Base-by-base conservation (phyloP, 1,284 basidiomycete genomes). In the Cutaneotrichosporon cutaneum region DNA sequence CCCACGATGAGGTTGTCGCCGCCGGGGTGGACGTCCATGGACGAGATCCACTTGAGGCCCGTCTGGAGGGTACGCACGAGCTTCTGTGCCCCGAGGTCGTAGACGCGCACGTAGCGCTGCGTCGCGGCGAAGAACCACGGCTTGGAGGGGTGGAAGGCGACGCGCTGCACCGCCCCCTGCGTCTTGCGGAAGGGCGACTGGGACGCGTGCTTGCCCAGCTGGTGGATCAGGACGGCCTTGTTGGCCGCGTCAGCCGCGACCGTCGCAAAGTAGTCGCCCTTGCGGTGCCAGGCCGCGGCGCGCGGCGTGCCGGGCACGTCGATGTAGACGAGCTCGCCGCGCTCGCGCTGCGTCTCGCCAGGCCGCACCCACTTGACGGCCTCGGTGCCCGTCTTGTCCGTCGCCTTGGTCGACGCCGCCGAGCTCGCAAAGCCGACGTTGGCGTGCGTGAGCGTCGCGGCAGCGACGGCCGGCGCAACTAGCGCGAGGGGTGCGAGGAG, bases 71-170 rank as follows among this genome's bases (percentile, higher is more conserved):
- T 97, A 82, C 94, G 96, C 71, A 97, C 80, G 57, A 99, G 83
- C 73, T 90, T 89, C 81, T 99, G 96, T 68, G 90, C 92, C 42
- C 91, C 88, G 27, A 99, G 85, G 78, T 99, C 94, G 82, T 99
- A 99, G 66, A 99, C 79, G 64, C 94, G 87, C 68, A 99, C 89
- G 77, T 97, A 95, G 73, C 94, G 90, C 80, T 99, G 94, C 4
- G 96, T 99, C 85, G 96, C 96, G 58, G 98, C 95, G 73, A 99
- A 98, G 83, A 99, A 94, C 78, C 94, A 87, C 8, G 96, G 93
- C 77, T 93, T 94, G 54, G 83, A 80, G 3, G 96, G 95, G 79
- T 99, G 96, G 87, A 99, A 99, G 52, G 89, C 84, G 18, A 96
- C 92, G 58, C 89, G 82, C 81, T 99, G 95, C 11, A 98, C 89